Conservation (phyloP, 352 stramenopile species). For the Phytophthora sp. region DNA sequence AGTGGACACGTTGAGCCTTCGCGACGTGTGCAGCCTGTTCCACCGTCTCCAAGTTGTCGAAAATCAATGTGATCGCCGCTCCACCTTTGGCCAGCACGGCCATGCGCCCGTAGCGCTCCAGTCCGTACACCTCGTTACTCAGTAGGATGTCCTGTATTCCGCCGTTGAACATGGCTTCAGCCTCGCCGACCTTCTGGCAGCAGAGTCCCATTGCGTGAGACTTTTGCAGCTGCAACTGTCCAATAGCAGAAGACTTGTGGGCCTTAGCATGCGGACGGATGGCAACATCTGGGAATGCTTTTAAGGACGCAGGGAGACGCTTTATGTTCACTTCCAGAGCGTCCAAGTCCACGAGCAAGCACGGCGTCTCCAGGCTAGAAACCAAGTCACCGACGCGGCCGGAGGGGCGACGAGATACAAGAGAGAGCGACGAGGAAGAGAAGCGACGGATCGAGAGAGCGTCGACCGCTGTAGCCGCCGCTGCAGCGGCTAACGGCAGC, state of each 20-base stretch:
- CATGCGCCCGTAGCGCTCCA: slow-evolving; percentile 58
- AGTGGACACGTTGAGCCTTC: slow-evolving; percentile 26
- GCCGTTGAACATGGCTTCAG: slow-evolving; percentile 73
- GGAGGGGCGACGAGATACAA: slow-evolving; percentile 28
- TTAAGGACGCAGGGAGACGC: slow-evolving; percentile 45
- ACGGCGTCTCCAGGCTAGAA: slow-evolving; percentile 62
- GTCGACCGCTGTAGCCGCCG: slow-evolving; percentile 13
- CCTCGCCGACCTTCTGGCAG: slow-evolving; percentile 75
- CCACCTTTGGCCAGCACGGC: slow-evolving; percentile 41
- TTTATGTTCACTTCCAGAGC: slow-evolving; percentile 64
- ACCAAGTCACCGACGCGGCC: slow-evolving; percentile 45
- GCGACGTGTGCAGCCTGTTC: slow-evolving; percentile 47
- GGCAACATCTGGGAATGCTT: slow-evolving; percentile 32
- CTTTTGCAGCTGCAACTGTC: slow-evolving; percentile 49
- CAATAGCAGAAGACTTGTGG: slow-evolving; percentile 68
- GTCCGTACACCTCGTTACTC: slow-evolving; percentile 70
- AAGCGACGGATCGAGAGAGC: slow-evolving; percentile 20
- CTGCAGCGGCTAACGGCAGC: slow-evolving; percentile 12
- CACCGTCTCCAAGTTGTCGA: slow-evolving; percentile 58
- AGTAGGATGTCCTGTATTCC: slow-evolving; percentile 64
- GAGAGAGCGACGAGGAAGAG: background rate
- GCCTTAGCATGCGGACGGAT: slow-evolving; percentile 79
- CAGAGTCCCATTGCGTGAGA: slow-evolving; percentile 61
- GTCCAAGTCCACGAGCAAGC: slow-evolving; percentile 68
- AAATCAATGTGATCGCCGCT: slow-evolving; percentile 62